Base-by-base conservation (phyloP, 805 yeast species). In the Metschnikowia lachancei region DNA sequence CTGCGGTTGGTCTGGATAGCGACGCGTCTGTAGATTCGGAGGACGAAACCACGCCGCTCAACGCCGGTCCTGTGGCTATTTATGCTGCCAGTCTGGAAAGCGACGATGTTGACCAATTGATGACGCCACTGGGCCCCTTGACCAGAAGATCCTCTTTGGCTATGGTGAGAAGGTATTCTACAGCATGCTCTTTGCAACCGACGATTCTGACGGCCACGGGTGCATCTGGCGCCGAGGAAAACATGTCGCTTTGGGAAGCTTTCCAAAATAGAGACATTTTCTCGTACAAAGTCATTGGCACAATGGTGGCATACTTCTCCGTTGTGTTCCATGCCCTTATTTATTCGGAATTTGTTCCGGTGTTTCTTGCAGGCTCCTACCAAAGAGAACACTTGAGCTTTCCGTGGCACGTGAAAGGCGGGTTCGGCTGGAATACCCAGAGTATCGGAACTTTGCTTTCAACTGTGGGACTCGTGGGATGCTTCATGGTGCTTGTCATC, bases 261-360 rank as follows among this genome's bases (percentile, higher is more conserved):
- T 53, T 55, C 28, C 28, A 45, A 26, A 49, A 60, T 37, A 39
- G 57, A 16, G 59, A 56, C 9, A 57, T 60, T 12, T 63, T 69
- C 50, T 60, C 69, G 19, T 54, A 53, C n/a, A 59, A 61, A 11
- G 70, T 68, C 14, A 41, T 65, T 4, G 60, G 59, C 38, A 56
- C 67, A 8, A 64, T 69, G 43, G 19, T 59, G 60, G 47, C 73
- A 60, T 59, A 73, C 55, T 72, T 77, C 42, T 56, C 70, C 19
- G 58, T 74, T 53, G 65, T 79, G n/a, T 67, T 78, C 40, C 82
- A 77, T 56, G 57, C 65, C 11, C 63, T 76, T 13, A 80, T 77
- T 4, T 77, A 65, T 56, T 72, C 74, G 29, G 84, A 80, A 58
- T 76, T 81, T 44, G 56, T 81, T 36, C 85, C 86, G 0, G 74